Conservation (phyloP, 2,329 filamentous ascomycete species). For the Cladosporium colombiae region DNA sequence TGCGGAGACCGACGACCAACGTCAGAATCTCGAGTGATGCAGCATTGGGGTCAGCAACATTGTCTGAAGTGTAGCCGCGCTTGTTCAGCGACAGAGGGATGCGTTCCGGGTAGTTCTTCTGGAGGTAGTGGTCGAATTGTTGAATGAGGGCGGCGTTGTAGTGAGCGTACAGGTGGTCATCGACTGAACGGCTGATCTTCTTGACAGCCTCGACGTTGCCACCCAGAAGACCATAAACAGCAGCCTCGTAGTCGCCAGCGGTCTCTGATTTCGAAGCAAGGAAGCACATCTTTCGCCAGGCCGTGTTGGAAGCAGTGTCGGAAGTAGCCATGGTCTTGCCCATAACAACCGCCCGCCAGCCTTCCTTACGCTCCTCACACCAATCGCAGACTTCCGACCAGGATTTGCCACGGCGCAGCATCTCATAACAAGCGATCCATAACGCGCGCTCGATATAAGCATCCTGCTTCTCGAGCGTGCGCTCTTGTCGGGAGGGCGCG, state of each 20-base stretch:
- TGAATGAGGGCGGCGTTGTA: slow-evolving; percentile 83
- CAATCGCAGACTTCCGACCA: slow-evolving; percentile 76
- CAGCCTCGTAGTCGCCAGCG: slow-evolving; percentile 76
- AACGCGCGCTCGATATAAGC: slow-evolving; percentile 86
- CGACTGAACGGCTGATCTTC: slow-evolving; percentile 75
- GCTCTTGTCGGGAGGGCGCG: slow-evolving; percentile 75
- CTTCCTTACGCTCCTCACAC: slow-evolving; percentile 82
- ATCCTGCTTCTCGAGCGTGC: slow-evolving; percentile 77
- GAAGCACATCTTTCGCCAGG: slow-evolving; percentile 76
- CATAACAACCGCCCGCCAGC: slow-evolving; percentile 84
- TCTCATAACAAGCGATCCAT: slow-evolving; percentile 92
- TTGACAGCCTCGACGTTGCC: slow-evolving; percentile 80
- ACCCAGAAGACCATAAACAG: slow-evolving; percentile 86
- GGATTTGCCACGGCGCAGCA: slow-evolving; percentile 79
- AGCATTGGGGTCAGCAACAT: slow-evolving; percentile 53
- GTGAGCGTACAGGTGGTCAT: slow-evolving; percentile 82
- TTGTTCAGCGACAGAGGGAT: slow-evolving; percentile 57
- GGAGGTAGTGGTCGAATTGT: slow-evolving; percentile 74
- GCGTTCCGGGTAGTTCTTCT: slow-evolving; percentile 56
- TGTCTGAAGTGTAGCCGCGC: slow-evolving; percentile 65
- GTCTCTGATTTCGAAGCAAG: slow-evolving; percentile 67
- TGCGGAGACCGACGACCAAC: slow-evolving; percentile 62
- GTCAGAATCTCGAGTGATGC: slow-evolving; percentile 37
- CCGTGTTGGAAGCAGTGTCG: slow-evolving; percentile 46
- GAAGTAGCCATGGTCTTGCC: slow-evolving; percentile 58